Conservation (phyloP, 2,329 filamentous ascomycete genomes). For the Phyllosticta paracitricarpa region DNA sequence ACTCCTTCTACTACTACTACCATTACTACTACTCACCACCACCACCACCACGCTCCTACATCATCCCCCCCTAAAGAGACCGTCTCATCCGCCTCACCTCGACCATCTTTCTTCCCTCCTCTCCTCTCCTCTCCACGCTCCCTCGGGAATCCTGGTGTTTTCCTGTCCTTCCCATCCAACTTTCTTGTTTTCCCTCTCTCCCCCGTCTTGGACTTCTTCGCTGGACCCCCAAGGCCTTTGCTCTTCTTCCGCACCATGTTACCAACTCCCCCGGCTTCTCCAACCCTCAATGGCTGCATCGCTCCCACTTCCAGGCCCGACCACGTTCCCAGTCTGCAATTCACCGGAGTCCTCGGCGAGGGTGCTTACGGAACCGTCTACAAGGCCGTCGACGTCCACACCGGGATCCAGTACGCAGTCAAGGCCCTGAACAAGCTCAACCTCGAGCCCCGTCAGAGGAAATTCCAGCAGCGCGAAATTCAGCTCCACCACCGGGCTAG, state of each 20-base stretch:
- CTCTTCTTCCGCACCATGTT: constrained; percentile 31
- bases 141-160: constrained; percentile 10
- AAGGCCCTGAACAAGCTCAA: constrained; percentile 95
- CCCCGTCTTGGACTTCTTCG: constrained; percentile 21
- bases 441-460: constrained; percentile 74
- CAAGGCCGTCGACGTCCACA: constrained; percentile 73
- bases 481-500: constrained; percentile 82
- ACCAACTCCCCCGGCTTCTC: constrained; percentile 41
- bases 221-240: constrained; percentile 27
- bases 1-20: not conserved
- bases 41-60: too few relatives aligned
- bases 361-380: constrained; percentile 97
- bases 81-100: not conserved
- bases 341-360: constrained; percentile 78
- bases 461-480: constrained; percentile 90
- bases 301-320: constrained; percentile 62
- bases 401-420: constrained; percentile 76
- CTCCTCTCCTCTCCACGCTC: not conserved
- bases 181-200: not conserved
- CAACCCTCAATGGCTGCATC: constrained; percentile 31
- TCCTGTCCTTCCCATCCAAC: constrained; percentile 3
- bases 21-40: not conserved
- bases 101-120: not conserved
- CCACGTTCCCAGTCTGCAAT: constrained; percentile 71
- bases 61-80: not conserved